Evolutionary conservation across 2,329 filamentous ascomycete species (phyloP), one percentile per base, ranked within the genome.

Genomic region (Thelonectria discophora): DNA sequence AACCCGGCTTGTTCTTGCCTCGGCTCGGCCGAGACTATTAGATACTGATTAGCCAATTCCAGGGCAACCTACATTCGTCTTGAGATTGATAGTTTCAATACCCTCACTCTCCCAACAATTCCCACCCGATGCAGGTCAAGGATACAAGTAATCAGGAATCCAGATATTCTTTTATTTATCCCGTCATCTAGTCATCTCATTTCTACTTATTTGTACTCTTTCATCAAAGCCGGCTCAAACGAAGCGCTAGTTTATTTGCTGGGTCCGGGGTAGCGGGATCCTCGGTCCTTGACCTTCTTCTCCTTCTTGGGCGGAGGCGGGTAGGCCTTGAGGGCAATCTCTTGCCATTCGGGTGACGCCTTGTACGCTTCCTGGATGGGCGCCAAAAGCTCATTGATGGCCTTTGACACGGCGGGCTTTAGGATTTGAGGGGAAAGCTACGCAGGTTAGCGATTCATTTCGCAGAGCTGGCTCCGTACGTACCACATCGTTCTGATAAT

Each of bases 391-490:
- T 85, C 82, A 67, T 87, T 88, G 18, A 99, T 84, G 10, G 88
- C 92, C 54, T 87, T 84, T 5, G 90, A 86, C 6, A 96, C 88
- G 11, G 92, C 93, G n/a, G 89, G 85, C 81, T 99, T 98, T 54
- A 98, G 82, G 12, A 91, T 80, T 81, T 97, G 94, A 0, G 95
- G 95, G 1, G 91, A 93, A 64, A 97, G 85, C 73, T 76, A 5
- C 20, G 15, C 15, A 49, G n/a, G 40, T 65, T 51, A 65, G 46
- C 13, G 53, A 53, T 18, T 18, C 3, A 21, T 5, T 24, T 18
- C 2, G 5, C 1, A 15, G 21, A 11, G 5, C 5, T 9, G 3
- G 12, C 15, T 0, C 7, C 11, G 15, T 37, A 82, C 86, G 67
- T 84, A 92, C 89, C 65, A 91, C 83, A 73, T 98, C 94, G 54